phyloP scores from a whole-genome alignment of 1,284 basidiomycete species.

The Ganoderma lucidum region DNA sequence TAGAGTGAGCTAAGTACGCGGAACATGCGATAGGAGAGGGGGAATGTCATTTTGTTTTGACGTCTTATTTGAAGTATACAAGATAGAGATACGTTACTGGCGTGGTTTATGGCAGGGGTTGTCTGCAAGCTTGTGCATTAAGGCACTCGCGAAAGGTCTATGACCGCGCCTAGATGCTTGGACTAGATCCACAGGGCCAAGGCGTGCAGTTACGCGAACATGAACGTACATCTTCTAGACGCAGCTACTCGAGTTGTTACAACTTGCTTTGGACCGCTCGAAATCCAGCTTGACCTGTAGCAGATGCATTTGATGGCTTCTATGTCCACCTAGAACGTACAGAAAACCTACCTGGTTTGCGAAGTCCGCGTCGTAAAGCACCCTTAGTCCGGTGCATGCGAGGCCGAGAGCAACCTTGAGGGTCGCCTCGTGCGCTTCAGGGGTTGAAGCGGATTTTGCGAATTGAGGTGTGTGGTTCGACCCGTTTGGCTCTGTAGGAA shows the following conservation, averaged over 20 bases:
- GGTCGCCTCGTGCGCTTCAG: slow-evolving; percentile 63
- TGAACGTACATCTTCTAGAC: not conserved
- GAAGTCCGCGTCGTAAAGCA: slow-evolving; percentile 61
- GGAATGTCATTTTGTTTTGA: not conserved
- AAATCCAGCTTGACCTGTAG: not conserved
- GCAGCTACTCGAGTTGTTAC: not conserved
- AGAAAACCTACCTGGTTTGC: slow-evolving; percentile 44
- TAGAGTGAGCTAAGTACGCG: not conserved
- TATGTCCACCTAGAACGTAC: not conserved
- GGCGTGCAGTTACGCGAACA: not conserved
- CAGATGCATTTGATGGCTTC: not conserved
- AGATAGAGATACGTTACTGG: not conserved
- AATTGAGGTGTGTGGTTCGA: slow-evolving; percentile 73
- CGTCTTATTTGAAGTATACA: not conserved
- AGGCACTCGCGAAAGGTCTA: not conserved
- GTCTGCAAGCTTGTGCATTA: not conserved
- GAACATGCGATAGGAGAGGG: not conserved
- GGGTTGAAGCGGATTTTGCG: slow-evolving; percentile 58
- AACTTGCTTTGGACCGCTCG: not conserved
- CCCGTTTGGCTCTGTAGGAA: slow-evolving; percentile 63
- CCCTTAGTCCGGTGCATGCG: slow-evolving; percentile 63
- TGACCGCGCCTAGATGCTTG: not conserved
- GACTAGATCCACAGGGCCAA: not conserved
- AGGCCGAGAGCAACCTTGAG: slow-evolving; percentile 66
- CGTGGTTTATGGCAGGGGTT: not conserved